These are phyloP conservation scores for Lichtheimia corymbifera DNA, from an alignment of 371 early-diverging fungal genomes.

Conservation along the genomic window DNA sequence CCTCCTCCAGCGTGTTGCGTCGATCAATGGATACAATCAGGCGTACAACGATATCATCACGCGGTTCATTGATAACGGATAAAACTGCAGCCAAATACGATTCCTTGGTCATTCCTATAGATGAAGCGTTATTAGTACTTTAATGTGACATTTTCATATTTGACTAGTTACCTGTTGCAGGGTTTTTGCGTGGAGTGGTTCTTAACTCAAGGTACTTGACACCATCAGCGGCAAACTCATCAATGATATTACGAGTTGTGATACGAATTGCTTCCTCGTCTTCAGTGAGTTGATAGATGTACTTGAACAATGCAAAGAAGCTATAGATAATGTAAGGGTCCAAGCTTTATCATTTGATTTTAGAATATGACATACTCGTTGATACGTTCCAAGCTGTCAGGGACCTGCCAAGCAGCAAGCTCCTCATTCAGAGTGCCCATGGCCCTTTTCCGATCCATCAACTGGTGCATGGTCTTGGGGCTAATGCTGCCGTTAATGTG, in stretches of 20 bases:
- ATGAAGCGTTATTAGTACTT: neutral
- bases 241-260: constrained; percentile 48
- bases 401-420: constrained; percentile 34
- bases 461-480: constrained; percentile 40
- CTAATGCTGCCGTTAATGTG: constrained; percentile 64
- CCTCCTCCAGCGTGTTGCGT: constrained; percentile 51
- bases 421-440: constrained; percentile 30
- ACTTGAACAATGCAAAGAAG: constrained; percentile 59
- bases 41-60: constrained; percentile 45
- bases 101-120: constrained; percentile 54
- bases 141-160: neutral
- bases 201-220: constrained; percentile 64
- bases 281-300: constrained; percentile 60
- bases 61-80: constrained; percentile 33
- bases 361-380: constrained; percentile 25
- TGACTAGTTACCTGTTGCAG: constrained; percentile 35
- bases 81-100: constrained; percentile 53
- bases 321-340: constrained; percentile 18
- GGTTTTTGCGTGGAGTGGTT: constrained; percentile 56
- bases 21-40: constrained; percentile 63
- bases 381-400: constrained; percentile 33
- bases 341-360: neutral
- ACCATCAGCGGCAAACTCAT: constrained; percentile 57
- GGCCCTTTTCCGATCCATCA: constrained; percentile 45
- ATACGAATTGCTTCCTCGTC: constrained; percentile 42